phyloP scores from a whole-genome alignment of 106 monocot species.

The Dendrobium chrysotoxum region DNA sequence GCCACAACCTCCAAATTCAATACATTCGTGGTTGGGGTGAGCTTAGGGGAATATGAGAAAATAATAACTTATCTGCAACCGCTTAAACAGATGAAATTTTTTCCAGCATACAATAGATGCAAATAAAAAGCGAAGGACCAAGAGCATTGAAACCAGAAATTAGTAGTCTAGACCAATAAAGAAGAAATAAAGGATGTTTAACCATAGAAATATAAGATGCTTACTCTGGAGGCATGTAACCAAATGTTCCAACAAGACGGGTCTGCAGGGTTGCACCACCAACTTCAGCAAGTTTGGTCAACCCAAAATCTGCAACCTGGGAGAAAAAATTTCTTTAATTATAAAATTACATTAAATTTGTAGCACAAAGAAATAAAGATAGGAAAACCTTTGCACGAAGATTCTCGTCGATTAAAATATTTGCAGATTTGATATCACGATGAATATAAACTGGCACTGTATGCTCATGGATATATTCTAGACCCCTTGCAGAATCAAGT shows the following conservation, averaged over 20 bases:
- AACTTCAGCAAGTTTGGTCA: constrained; percentile 81
- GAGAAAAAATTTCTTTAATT: not conserved
- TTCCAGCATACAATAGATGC: not conserved
- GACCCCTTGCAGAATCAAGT: constrained; percentile 91
- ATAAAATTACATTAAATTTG: not conserved
- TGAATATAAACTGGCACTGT: constrained; percentile 89
- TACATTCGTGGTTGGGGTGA: not conserved
- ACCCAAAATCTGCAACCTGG: constrained; percentile 99
- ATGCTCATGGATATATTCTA: constrained; percentile 97
- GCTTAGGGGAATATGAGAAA: not conserved
- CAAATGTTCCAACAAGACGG: constrained; percentile 84
- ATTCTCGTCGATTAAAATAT: constrained; percentile 87
- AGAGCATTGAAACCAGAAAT: not conserved
- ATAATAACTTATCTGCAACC: not conserved
- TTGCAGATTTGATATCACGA: constrained; percentile 95
- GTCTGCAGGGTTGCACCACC: constrained; percentile 51
- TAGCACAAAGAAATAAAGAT: not conserved
- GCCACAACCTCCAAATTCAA: not conserved
- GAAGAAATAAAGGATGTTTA: not conserved
- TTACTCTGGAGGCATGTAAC: constrained; percentile 99
- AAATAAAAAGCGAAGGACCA: not conserved
- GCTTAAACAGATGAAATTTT: not conserved
- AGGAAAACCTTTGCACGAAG: constrained; percentile 66
- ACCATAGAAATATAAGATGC: constrained; percentile 7
- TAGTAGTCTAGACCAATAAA: not conserved